A percentile compares a stretch with the other conserved stretches of the same genome.
phyloP scores from a whole-genome alignment of 495 filamentous ascomycete genomes.

The Talaromyces thailandensis region DNA sequence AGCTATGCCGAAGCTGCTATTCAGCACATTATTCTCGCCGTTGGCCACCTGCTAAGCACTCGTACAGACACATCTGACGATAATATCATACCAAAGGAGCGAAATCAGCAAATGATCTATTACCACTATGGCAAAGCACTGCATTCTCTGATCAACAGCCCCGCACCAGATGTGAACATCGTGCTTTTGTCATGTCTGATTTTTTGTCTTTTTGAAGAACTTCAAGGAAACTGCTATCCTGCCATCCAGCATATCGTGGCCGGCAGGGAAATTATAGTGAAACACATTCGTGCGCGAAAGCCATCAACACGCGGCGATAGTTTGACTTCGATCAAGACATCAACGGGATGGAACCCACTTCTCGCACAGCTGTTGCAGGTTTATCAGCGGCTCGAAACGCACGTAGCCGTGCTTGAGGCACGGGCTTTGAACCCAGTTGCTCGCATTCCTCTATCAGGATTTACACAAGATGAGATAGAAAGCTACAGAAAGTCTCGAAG shows the following conservation, averaged over 20 bases:
- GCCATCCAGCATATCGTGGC: constrained; percentile 1
- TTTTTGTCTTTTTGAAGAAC: constrained; percentile 3
- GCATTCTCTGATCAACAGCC: neutral
- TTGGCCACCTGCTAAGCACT: neutral
- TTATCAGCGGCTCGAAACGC: neutral
- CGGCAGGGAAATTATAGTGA: neutral
- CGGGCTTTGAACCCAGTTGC: neutral
- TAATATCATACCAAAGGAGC: neutral
- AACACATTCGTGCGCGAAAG: neutral
- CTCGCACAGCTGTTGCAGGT: constrained; percentile 2
- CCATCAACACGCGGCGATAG: neutral
- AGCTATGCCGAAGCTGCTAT: constrained; percentile 53
- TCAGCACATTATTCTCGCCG: constrained; percentile 53
- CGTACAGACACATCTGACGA: neutral
- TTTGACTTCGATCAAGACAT: neutral
- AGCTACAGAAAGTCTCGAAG: neutral
- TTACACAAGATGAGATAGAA: neutral
- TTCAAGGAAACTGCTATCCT: constrained; percentile 2
- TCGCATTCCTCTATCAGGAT: neutral
- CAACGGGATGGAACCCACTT: neutral
- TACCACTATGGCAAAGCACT: constrained; percentile 2
- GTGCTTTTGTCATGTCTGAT: constrained; percentile 1
- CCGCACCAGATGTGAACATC: neutral
- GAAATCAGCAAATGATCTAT: neutral
- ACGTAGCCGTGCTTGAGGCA: neutral